A percentile compares a stretch with the other conserved stretches of the same genome.
Conservation (phyloP, 2,329 filamentous ascomycete species). For the Botryotinia convoluta region DNA sequence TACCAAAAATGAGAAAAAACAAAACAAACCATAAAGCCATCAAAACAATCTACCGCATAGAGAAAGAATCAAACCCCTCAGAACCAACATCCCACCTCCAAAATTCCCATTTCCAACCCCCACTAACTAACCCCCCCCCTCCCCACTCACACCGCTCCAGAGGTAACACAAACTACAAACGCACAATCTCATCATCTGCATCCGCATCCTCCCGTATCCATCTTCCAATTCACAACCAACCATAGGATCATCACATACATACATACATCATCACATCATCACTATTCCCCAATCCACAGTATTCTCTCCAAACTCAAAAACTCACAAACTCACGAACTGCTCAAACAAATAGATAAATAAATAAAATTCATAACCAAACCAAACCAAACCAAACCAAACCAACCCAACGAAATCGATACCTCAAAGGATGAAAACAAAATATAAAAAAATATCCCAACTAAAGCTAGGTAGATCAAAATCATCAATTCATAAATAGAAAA, state of each 20-base stretch:
- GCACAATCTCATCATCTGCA: neutral
- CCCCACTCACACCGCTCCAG: neutral
- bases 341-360: neutral
- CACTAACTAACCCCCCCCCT: neutral
- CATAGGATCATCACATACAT: neutral
- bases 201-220: neutral
- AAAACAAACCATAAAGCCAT: neutral
- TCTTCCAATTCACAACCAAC: slow-evolving; percentile 3
- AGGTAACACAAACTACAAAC: neutral
- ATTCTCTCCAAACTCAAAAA: neutral
- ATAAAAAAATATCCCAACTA: neutral
- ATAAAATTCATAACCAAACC: neutral
- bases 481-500: slow-evolving; percentile 7
- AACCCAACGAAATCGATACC: neutral
- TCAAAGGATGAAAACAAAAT: neutral
- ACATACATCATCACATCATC: neutral
- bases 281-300: neutral
- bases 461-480: slow-evolving; percentile 1
- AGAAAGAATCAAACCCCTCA: neutral
- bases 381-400: neutral
- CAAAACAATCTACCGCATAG: neutral
- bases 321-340: neutral
- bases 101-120: neutral
- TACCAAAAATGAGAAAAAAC: neutral
- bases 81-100: neutral